Percentiles rank a stretch among this genome's conserved stretches.
phyloP scores from a whole-genome alignment of 805 yeast species.

The Ogataea pilisensis region DNA sequence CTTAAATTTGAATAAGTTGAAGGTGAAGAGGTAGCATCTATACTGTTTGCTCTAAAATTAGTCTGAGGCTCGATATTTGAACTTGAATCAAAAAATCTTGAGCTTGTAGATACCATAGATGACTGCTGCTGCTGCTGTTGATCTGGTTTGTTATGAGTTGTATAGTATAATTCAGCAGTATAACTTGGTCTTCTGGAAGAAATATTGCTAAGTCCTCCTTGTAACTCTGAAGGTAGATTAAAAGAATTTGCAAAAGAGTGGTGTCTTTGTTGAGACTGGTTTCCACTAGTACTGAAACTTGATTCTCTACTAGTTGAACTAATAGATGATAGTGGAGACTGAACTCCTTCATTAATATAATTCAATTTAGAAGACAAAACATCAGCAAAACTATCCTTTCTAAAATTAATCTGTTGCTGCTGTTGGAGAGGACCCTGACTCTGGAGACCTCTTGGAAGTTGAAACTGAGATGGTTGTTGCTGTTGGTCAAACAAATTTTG shows the following conservation, averaged over 20 bases:
- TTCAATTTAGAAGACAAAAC: conserved; percentile 14
- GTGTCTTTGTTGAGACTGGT: background rate
- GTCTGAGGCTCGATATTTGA: conserved; percentile 4
- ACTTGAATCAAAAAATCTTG: conserved; percentile 19
- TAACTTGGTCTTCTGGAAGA: conserved; percentile 70
- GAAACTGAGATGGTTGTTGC: too few relatives aligned
- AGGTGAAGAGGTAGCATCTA: conserved; percentile 10
- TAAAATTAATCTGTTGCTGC: conserved; percentile 4
- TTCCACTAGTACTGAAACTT: conserved; percentile 12
- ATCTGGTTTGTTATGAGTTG: conserved; percentile 20
- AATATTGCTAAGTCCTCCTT: conserved; percentile 60
- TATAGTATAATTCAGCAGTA: conserved; percentile 61
- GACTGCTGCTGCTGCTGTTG: conserved; percentile 13
- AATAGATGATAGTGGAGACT: conserved; percentile 29
- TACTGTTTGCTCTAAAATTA: conserved; percentile 11
- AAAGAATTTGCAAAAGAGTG: conserved; percentile 26
- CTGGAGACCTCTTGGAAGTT: too few relatives aligned
- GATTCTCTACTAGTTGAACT: conserved; percentile 29
- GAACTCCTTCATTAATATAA: conserved; percentile 14
- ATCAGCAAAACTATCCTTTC: conserved; percentile 19
- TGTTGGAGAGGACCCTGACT: conserved; percentile 11
- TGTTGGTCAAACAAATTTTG: too few relatives aligned
- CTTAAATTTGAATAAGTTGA: background rate
- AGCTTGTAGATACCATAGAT: conserved; percentile 10
- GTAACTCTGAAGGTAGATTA: conserved; percentile 53